Evolutionary conservation across 345 rosid species (phyloP).

Genomic region (Rhizophora apiculata): DNA sequence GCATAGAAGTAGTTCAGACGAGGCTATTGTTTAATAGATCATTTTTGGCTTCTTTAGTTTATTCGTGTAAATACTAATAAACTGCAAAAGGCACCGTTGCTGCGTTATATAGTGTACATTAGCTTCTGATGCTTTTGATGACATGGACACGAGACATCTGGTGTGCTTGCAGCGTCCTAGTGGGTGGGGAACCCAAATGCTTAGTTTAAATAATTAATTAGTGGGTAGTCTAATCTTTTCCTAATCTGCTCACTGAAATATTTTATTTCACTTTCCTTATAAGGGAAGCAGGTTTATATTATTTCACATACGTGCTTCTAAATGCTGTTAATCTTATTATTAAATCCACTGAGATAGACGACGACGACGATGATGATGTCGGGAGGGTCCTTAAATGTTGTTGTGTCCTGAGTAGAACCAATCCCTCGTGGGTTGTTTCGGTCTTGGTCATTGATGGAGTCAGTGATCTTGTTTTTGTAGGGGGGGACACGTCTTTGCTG

Average conservation of each 20-base stretch:
- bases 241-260: not conserved
- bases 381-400: not conserved
- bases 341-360: not conserved
- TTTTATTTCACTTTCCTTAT: constrained; percentile 31
- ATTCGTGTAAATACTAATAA: not conserved
- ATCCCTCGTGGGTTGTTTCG: constrained; percentile 24
- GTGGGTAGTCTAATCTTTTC: not conserved
- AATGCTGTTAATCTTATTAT: not conserved
- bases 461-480: constrained; percentile 29
- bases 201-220: not conserved
- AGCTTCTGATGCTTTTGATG: not conserved
- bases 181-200: not conserved
- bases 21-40: constrained; percentile 9
- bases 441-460: constrained; percentile 33
- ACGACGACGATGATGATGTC: constrained; percentile 12
- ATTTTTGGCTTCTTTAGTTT: not conserved
- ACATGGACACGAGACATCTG: too few species aligned
- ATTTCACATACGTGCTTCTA: too few species aligned
- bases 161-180: too few species aligned
- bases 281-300: constrained; percentile 23
- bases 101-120: not conserved
- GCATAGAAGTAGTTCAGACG: constrained; percentile 2
- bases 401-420: constrained; percentile 9
- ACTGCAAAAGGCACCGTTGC: constrained; percentile 14
- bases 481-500: constrained; percentile 3